A percentile compares a stretch with the other conserved stretches of the same genome.
These are phyloP conservation scores for Myxozyma neotropica DNA, from an alignment of 805 yeast species.

Conservation along the genomic window DNA sequence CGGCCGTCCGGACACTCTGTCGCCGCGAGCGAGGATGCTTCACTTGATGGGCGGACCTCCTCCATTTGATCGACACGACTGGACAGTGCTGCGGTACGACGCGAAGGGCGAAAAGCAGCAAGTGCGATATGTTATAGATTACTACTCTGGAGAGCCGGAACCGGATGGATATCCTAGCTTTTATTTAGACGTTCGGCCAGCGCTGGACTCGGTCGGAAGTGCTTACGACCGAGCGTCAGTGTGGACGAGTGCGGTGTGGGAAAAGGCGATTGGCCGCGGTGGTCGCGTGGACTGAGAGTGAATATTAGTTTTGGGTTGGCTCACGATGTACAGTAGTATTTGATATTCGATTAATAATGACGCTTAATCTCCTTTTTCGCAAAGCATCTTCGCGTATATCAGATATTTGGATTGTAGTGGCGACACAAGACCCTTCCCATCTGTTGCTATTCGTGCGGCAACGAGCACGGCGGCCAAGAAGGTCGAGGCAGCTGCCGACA, in stretches of 20 bases:
- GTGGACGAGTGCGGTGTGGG: constrained; percentile 69
- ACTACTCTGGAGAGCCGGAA: constrained; percentile 91
- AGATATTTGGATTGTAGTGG: not conserved
- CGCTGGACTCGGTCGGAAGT: constrained; percentile 67
- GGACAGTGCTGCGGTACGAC: constrained; percentile 80
- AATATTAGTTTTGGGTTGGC: not conserved
- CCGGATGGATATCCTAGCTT: constrained; percentile 88
- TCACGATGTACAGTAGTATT: not conserved
- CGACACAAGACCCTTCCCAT: not conserved
- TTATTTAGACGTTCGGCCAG: constrained; percentile 93
- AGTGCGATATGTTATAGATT: constrained; percentile 92
- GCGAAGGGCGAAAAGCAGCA: constrained; percentile 47
- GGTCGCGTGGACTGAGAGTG: constrained; percentile 17
- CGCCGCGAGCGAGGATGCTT: constrained; percentile 81
- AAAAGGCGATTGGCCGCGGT: constrained; percentile 65
- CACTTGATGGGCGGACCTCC: constrained; percentile 71
- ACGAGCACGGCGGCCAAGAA: not conserved
- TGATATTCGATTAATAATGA: not conserved
- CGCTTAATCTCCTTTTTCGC: not conserved
- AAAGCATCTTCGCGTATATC: not conserved
- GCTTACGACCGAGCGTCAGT: constrained; percentile 69
- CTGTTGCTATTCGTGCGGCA: not conserved
- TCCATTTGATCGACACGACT: constrained; percentile 98
- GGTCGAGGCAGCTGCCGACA: not conserved
- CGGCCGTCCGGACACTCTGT: constrained; percentile 84